Evolutionary conservation across 1,284 basidiomycete genomes (phyloP).

Genomic region (Ceratobasidium sp.): DNA sequence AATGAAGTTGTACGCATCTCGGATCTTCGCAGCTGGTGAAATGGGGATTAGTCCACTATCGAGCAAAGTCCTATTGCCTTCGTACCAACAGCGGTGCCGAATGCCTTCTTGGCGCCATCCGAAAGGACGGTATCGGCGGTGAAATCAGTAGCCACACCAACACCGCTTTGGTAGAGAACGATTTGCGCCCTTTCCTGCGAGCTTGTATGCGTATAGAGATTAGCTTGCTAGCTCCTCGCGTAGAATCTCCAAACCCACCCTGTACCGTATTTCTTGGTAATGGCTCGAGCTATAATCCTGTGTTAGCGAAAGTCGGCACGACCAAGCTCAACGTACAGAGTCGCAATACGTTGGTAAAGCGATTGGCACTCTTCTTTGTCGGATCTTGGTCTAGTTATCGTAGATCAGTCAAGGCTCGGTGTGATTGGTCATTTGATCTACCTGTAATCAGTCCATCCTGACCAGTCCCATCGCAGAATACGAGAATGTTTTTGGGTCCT

Average conservation of each 20-base stretch:
- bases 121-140: background rate
- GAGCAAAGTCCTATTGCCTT: background rate
- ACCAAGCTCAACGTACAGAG: background rate
- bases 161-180: conserved; percentile 38
- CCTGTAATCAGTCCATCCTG: conserved; percentile 19
- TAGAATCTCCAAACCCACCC: no score
- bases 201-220: background rate
- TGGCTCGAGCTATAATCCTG: background rate
- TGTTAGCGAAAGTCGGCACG: background rate
- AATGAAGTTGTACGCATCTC: conserved; percentile 39
- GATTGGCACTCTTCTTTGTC: background rate
- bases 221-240: no score
- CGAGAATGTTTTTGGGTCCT: background rate
- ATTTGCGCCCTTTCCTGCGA: conserved; percentile 5
- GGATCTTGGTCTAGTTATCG: background rate
- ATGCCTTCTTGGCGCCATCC: background rate
- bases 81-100: conserved; percentile 6
- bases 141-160: conserved; percentile 28
- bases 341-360: conserved; percentile 12
- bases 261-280: background rate
- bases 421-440: no score
- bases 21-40: conserved; percentile 36
- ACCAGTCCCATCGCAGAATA: conserved; percentile 23
- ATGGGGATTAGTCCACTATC: background rate
- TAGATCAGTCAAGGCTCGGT: background rate